These are phyloP conservation scores for Podospora appendiculata DNA, from an alignment of 495 filamentous ascomycete species.

Conservation along the genomic window DNA sequence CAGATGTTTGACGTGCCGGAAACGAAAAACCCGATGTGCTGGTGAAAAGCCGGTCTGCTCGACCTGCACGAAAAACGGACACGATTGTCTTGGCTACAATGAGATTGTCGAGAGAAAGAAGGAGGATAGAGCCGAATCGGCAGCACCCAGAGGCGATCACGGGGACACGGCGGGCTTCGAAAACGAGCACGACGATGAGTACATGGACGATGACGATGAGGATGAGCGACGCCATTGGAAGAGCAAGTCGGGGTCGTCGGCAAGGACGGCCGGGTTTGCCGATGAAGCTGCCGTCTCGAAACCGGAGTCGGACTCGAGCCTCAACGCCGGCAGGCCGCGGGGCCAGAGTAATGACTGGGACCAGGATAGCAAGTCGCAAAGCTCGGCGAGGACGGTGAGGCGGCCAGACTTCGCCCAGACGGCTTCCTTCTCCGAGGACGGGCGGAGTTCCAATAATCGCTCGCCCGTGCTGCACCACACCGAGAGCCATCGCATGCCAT, in stretches of 20 bases:
- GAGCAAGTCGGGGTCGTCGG: slow-evolving; percentile 4
- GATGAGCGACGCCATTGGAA: slow-evolving; percentile 28
- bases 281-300: slow-evolving; percentile 7
- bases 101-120: slow-evolving; percentile 41
- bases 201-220: slow-evolving; percentile 24
- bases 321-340: slow-evolving; percentile 7
- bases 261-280: slow-evolving; percentile 14
- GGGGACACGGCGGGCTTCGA: slow-evolving; percentile 14
- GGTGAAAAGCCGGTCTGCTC: slow-evolving; percentile 69
- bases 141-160: slow-evolving; percentile 14
- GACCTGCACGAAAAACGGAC: slow-evolving; percentile 68
- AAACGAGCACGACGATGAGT: slow-evolving; percentile 20
- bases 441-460: slow-evolving; percentile 30
- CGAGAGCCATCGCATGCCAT: slow-evolving; percentile 66
- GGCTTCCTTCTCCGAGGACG: slow-evolving; percentile 33
- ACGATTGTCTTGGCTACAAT: slow-evolving; percentile 61
- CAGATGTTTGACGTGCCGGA: slow-evolving; percentile 73
- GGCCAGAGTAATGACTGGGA: slow-evolving; percentile 23
- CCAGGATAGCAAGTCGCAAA: slow-evolving; percentile 16
- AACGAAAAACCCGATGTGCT: slow-evolving; percentile 76
- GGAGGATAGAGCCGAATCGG: slow-evolving; percentile 17
- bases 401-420: slow-evolving; percentile 18
- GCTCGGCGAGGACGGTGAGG: slow-evolving; percentile 12
- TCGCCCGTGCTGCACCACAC: slow-evolving; percentile 34
- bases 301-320: slow-evolving; percentile 18